Percentiles rank a stretch among this genome's conserved stretches.
phyloP scores from a whole-genome alignment of 2,329 filamentous ascomycete species.

The Fusarium papillatum region DNA sequence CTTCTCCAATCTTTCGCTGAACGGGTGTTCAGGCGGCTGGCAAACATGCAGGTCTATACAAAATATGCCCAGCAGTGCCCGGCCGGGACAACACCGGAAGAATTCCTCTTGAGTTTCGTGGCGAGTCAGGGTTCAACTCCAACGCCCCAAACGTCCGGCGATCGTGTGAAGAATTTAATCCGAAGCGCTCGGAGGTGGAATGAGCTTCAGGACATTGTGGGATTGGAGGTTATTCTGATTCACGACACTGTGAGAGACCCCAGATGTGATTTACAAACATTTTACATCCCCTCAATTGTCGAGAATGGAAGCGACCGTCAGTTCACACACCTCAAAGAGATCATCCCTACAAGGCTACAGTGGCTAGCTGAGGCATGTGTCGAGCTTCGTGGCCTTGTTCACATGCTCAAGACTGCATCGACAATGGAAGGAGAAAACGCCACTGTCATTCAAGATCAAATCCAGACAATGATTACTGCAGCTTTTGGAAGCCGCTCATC shows the following conservation, averaged over 20 bases:
- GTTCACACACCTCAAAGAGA: background rate
- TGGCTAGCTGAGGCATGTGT: background rate
- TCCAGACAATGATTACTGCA: background rate
- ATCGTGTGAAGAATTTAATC: background rate
- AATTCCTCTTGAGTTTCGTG: rapidly evolving
- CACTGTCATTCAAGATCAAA: background rate
- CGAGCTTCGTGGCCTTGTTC: background rate
- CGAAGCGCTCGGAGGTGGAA: background rate
- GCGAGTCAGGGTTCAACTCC: background rate
- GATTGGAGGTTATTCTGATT: background rate
- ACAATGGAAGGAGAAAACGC: background rate
- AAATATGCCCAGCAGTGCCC: background rate
- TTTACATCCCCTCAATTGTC: background rate
- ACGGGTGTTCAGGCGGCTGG: background rate
- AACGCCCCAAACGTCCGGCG: background rate
- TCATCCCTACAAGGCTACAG: background rate
- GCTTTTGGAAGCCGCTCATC: background rate
- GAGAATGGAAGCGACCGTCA: background rate
- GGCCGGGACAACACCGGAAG: background rate
- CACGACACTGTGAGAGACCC: background rate
- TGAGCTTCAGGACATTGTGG: background rate
- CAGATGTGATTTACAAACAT: background rate
- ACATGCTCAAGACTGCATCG: background rate
- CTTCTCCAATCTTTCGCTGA: background rate
- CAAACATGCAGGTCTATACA: rapidly evolving